These are phyloP conservation scores for Rhizopus stolonifer DNA, from an alignment of 371 early-diverging fungal genomes.

Conservation along the genomic window DNA sequence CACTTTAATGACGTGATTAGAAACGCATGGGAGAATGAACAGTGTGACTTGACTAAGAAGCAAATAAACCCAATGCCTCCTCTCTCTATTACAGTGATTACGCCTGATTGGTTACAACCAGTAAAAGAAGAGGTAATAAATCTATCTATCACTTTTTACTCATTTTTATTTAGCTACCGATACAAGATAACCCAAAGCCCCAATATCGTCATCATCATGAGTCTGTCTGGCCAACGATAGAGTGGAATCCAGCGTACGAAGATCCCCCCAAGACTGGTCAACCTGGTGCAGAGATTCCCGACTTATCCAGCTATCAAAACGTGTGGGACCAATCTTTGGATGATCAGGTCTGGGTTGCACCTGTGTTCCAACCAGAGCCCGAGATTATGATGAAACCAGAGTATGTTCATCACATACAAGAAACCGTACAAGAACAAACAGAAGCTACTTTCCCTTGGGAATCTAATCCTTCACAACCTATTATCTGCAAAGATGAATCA, in stretches of 20 bases:
- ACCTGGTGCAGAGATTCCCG: conserved; percentile 30
- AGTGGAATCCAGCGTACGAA: conserved; percentile 31
- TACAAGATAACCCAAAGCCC: too few species aligned
- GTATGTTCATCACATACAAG: conserved; percentile 13
- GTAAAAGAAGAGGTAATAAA: neutral
- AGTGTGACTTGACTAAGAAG: conserved; percentile 28
- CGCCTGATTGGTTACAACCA: conserved; percentile 16
- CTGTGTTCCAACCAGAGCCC: conserved; percentile 23
- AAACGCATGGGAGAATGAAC: conserved; percentile 39
- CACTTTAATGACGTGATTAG: conserved; percentile 25
- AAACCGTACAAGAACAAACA: neutral
- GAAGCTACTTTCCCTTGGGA: conserved; percentile 32
- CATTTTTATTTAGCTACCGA: too few species aligned
- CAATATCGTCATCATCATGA: too few species aligned
- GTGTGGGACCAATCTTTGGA: conserved; percentile 27
- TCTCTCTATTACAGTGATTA: conserved; percentile 19
- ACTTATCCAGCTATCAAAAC: conserved; percentile 25
- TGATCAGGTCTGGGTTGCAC: conserved; percentile 25
- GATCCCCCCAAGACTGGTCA: conserved; percentile 26
- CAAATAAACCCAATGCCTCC: conserved; percentile 30
- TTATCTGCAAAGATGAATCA: conserved; percentile 27
- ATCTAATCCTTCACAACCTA: conserved; percentile 10
- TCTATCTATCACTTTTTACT: too few species aligned
- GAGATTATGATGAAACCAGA: conserved; percentile 22
- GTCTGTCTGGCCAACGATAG: conserved; percentile 25